Evolutionary conservation across 495 filamentous ascomycete genomes (phyloP).

Genomic region (Penicillium malachiteum): DNA sequence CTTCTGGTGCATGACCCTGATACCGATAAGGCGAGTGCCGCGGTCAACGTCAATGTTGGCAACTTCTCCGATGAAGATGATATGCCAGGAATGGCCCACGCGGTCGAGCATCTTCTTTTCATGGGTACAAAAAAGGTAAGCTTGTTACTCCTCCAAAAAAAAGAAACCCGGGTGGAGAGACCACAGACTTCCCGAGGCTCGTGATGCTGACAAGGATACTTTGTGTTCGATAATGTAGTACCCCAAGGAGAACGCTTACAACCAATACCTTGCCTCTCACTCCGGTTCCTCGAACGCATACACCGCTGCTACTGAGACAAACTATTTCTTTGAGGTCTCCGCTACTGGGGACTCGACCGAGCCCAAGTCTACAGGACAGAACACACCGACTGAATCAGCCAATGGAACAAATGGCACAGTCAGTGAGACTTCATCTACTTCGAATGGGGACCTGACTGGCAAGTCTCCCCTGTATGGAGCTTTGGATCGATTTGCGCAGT

Average conservation of each 20-base stretch:
- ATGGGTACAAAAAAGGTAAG: conserved; percentile 95
- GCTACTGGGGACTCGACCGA: conserved; percentile 59
- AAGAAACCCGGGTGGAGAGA: too few relatives aligned
- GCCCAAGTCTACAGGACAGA: conserved; percentile 29
- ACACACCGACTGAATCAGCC: conserved; percentile 26
- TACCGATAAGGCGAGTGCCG: conserved; percentile 94
- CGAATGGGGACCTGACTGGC: conserved; percentile 14
- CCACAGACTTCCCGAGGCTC: background rate
- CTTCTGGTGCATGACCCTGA: conserved; percentile 92
- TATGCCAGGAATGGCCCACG: conserved; percentile 92
- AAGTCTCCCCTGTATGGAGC: conserved; percentile 80
- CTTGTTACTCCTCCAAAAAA: background rate
- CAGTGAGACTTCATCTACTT: conserved; percentile 43
- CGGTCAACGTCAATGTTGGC: conserved; percentile 93
- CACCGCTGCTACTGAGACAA: conserved; percentile 89
- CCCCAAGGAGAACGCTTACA: conserved; percentile 94
- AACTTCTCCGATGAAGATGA: conserved; percentile 89
- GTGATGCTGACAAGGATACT: conserved; percentile 13
- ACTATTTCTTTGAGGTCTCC: conserved; percentile 96
- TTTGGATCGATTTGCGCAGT: conserved; percentile 94
- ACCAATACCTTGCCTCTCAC: conserved; percentile 83
- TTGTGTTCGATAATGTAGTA: conserved; percentile 52
- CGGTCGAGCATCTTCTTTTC: conserved; percentile 90
- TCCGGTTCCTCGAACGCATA: conserved; percentile 94
- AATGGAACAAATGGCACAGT: conserved; percentile 32